phyloP scores from a whole-genome alignment of 2,329 filamentous ascomycete species.

The Fusarium annulatum region DNA sequence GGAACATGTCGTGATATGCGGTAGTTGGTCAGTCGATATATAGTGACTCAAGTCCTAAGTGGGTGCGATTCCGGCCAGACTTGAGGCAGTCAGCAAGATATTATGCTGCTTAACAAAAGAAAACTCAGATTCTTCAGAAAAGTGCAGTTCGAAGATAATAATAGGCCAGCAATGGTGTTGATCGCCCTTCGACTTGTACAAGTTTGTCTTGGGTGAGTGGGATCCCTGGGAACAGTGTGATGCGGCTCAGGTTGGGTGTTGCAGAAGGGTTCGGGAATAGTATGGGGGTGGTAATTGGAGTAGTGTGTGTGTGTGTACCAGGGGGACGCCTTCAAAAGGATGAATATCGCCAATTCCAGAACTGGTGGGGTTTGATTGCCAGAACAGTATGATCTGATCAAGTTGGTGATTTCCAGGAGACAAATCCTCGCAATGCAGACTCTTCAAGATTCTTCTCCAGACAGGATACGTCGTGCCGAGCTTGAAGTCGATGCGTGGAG shows the following conservation, averaged over 20 bases:
- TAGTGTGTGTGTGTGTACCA: conserved; percentile 4
- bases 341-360: conserved; percentile 7
- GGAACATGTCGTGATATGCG: conserved; percentile 23
- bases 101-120: not conserved
- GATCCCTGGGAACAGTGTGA: not conserved
- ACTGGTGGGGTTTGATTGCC: conserved; percentile 1
- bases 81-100: not conserved
- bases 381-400: conserved; percentile 1
- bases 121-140: not conserved
- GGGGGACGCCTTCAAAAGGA: conserved; percentile 1
- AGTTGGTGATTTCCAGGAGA: not conserved
- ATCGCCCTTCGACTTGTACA: not conserved
- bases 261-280: conserved; percentile 16
- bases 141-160: not conserved
- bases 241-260: conserved; percentile 17
- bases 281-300: conserved; percentile 5
- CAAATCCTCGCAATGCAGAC: not conserved
- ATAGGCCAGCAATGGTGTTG: not conserved
- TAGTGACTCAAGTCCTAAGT: not conserved
- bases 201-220: conserved; percentile 6
- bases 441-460: conserved; percentile 4
- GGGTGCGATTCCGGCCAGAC: not conserved
- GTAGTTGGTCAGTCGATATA: not conserved
- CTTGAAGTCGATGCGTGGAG: conserved; percentile 1
- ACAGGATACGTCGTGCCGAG: not conserved